These are phyloP conservation scores for Neonectria faginata DNA, from an alignment of 2,329 filamentous ascomycete genomes.

Conservation along the genomic window DNA sequence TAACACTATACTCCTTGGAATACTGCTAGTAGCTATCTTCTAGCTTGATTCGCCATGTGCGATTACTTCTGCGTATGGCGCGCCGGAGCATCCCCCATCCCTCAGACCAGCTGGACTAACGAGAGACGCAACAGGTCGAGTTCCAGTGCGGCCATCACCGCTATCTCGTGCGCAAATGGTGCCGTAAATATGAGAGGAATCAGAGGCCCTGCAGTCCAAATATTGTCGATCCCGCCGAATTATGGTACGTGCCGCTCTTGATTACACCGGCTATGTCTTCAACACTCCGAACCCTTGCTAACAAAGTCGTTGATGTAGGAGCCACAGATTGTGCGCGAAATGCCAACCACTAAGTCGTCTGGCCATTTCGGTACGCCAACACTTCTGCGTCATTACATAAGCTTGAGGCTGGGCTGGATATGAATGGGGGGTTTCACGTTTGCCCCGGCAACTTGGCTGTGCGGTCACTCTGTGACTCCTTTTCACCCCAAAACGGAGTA, in stretches of 20 bases:
- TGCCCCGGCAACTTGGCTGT: not conserved
- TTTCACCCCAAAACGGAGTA: not conserved
- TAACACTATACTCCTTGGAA: slow-evolving; percentile 4
- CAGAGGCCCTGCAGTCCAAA: slow-evolving; percentile 40
- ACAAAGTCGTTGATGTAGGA: slow-evolving; percentile 8
- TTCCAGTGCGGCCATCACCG: slow-evolving; percentile 42
- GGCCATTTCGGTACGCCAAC: slow-evolving; percentile 13
- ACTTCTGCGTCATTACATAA: slow-evolving; percentile 9
- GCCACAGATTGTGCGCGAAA: slow-evolving; percentile 22
- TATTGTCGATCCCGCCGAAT: slow-evolving; percentile 41
- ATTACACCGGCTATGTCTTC: not conserved
- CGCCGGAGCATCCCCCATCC: not conserved
- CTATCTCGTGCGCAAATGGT: slow-evolving; percentile 44
- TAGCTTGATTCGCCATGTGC: slow-evolving; percentile 32
- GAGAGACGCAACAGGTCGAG: slow-evolving; percentile 34
- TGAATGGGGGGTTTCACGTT: not conserved
- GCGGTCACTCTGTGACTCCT: not conserved
- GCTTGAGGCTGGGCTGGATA: not conserved
- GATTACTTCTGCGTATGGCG: slow-evolving; percentile 42
- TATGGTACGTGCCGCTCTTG: slow-evolving; percentile 34
- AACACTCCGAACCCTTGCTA: not conserved
- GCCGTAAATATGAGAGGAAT: slow-evolving; percentile 38
- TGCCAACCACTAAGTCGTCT: slow-evolving; percentile 15
- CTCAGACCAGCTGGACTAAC: slow-evolving; percentile 5
- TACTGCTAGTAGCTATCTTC: not conserved